Percentiles rank a stretch among this genome's conserved stretches.
Conservation (phyloP, 1,139 yeast species). For the Saccharomycopsis crataegensis region DNA sequence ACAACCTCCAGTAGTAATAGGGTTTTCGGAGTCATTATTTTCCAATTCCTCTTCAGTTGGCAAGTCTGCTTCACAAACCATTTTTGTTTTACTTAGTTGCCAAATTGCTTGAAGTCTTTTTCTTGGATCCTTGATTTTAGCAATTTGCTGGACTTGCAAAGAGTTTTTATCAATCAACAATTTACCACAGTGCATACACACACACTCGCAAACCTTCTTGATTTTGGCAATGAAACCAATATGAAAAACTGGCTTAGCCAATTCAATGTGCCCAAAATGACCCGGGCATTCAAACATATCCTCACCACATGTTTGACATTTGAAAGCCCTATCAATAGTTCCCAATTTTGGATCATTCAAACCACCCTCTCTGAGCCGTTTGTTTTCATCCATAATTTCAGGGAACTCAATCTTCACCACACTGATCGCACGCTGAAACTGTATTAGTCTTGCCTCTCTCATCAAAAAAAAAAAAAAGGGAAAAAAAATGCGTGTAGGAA, state of each 20-base stretch:
- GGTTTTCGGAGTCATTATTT: slow-evolving; percentile 25
- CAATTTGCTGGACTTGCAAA: slow-evolving; percentile 82
- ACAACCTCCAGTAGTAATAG: slow-evolving; percentile 86
- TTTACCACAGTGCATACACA: slow-evolving; percentile 98
- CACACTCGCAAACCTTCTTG: slow-evolving; percentile 91
- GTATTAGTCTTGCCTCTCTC: no score
- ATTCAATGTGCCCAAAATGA: slow-evolving; percentile 97
- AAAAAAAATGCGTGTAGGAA: not conserved
- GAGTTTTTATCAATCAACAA: slow-evolving; percentile 79
- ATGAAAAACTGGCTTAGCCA: slow-evolving; percentile 97
- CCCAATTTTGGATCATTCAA: slow-evolving; percentile 95
- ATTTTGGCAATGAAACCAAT: slow-evolving; percentile 91
- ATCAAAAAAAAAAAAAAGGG: not conserved
- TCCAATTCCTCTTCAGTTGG: slow-evolving; percentile 52
- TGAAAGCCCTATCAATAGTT: slow-evolving; percentile 91
- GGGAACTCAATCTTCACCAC: slow-evolving; percentile 98
- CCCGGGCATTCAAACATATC: slow-evolving; percentile 99
- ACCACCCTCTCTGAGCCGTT: slow-evolving; percentile 95
- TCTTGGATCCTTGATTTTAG: slow-evolving; percentile 86
- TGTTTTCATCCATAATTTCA: slow-evolving; percentile 97
- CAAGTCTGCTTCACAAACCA: slow-evolving; percentile 89
- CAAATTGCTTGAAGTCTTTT: slow-evolving; percentile 95
- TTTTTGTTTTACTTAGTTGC: slow-evolving; percentile 83
- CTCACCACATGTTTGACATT: slow-evolving; percentile 98
- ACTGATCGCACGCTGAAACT: slow-evolving; percentile 68